Percentiles rank a stretch among this genome's conserved stretches.
phyloP scores from a whole-genome alignment of 2,329 filamentous ascomycete species.

The Boeremia lycopersici region DNA sequence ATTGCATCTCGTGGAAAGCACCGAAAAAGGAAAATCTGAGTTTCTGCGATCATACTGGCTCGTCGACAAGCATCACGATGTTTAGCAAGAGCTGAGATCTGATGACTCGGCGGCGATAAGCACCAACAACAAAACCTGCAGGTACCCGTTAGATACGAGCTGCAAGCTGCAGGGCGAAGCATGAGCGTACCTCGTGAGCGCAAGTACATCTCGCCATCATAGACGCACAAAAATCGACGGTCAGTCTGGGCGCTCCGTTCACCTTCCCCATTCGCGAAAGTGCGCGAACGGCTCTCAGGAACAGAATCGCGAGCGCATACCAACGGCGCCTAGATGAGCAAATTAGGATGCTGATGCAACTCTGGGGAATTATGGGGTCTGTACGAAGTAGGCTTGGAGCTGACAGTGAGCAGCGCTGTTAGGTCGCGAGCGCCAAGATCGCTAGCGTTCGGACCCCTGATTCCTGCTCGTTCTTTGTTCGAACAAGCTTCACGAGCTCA shows the following conservation, averaged over 20 bases:
- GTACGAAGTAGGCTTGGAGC: background rate
- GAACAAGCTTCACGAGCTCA: conserved; percentile 5
- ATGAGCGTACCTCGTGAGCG: conserved; percentile 6
- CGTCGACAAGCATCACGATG: background rate
- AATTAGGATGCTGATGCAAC: conserved; percentile 3
- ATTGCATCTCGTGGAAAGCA: background rate
- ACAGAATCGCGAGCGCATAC: conserved; percentile 1
- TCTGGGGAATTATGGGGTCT: background rate
- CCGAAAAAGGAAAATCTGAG: background rate
- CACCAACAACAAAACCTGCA: conserved; percentile 15
- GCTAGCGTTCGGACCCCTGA: conserved; percentile 1
- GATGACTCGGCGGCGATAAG: background rate
- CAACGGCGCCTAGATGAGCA: conserved; percentile 6
- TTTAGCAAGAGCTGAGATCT: background rate
- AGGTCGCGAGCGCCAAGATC: background rate
- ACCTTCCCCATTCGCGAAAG: conserved; percentile 21
- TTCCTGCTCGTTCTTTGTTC: background rate
- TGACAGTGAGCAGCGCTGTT: background rate
- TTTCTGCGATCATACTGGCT: background rate
- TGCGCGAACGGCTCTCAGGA: background rate
- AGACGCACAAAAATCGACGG: conserved; percentile 15
- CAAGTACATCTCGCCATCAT: conserved; percentile 5
- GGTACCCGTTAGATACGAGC: conserved; percentile 22
- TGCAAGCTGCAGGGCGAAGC: conserved; percentile 13
- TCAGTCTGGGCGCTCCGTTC: conserved; percentile 17